Percentiles rank a stretch among this genome's conserved stretches.
Conservation (phyloP, 495 filamentous ascomycete genomes). For the Viridothelium virens region DNA sequence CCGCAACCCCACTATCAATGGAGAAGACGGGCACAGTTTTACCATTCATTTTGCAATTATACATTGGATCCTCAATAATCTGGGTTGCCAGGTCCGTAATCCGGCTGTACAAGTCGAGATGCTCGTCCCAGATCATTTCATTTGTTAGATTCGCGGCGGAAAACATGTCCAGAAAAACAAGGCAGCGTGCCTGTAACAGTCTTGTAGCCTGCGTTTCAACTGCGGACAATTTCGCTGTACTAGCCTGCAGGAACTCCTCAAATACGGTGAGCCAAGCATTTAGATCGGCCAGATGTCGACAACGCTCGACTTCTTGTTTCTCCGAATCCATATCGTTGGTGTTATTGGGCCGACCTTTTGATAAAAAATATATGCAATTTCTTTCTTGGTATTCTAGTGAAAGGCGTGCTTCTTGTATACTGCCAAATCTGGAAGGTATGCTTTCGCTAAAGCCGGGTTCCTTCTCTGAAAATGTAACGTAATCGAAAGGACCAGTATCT, state of each 20-base stretch:
- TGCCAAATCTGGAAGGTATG: not conserved
- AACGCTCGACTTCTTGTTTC: not conserved
- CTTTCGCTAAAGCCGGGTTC: slow-evolving; percentile 1
- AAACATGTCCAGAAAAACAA: not conserved
- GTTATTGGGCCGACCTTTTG: not conserved
- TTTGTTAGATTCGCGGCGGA: not conserved
- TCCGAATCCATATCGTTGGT: not conserved
- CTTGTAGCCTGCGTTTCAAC: not conserved
- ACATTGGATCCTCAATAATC: not conserved
- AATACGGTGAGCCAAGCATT: not conserved
- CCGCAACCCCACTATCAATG: slow-evolving; percentile 47
- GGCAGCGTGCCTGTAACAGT: not conserved
- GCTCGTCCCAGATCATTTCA: not conserved
- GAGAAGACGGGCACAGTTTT: slow-evolving; percentile 21
- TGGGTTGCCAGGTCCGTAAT: not conserved
- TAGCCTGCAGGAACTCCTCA: not conserved
- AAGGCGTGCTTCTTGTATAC: not conserved
- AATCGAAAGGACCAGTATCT: not conserved
- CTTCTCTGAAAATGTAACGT: not conserved
- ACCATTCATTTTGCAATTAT: not conserved
- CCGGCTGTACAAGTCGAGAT: not conserved
- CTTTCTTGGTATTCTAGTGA: not conserved
- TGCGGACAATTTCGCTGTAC: not conserved
- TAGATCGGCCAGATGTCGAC: not conserved
- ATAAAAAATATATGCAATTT: not conserved